Base-by-base conservation (phyloP, 2,329 filamentous ascomycete genomes). In the Phaeomoniella chlamydospora region DNA sequence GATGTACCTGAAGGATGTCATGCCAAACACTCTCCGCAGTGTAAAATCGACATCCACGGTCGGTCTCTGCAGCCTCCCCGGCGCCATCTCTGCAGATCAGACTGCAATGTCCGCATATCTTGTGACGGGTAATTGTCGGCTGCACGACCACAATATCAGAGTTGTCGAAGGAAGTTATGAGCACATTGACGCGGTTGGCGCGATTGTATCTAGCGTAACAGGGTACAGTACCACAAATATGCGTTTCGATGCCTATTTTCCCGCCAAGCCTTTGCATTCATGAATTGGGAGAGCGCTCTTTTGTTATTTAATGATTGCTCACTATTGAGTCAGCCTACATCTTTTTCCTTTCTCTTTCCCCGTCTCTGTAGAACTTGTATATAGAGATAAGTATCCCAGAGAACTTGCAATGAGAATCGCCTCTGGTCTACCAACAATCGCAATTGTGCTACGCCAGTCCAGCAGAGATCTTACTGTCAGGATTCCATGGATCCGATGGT, bases 1-100 rank as follows among this genome's bases (percentile, higher is more conserved):
- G 4, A 47, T 53, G 37, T 52, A 83, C 77, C 82, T 72, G 51
- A 88, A 87, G n/a, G 68, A 61, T 10, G 67, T 58, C 53, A 86
- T 87, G 41, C 74, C 71, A 57, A 88, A 88, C 35, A 83, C 78
- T 15, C 72, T 68, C 33, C 76, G 71, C 18, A 87, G 61, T 4
- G 80, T 83, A 51, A 84, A 85, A 43, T 81, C 78, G 41, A 86
- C 68, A 53, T 87, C 80, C 36, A 61, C 48, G 4, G 32, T 13
- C 16, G 16, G 14, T 34, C 18, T 15, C n/a, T 16, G 10, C 9
- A 9, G 32, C 18, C 16, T 34, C 18, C 32, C 13, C 16, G 14
- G 10, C 15, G 32, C 32, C 32, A 34, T 34, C 12, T 16, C 12
- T n/a, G 18, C 10, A 14, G 10, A 32, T 9, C 10, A 13, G 30